These are phyloP conservation scores for Conidiobolus incongruus DNA, from an alignment of 371 early-diverging fungal genomes.

Conservation along the genomic window DNA sequence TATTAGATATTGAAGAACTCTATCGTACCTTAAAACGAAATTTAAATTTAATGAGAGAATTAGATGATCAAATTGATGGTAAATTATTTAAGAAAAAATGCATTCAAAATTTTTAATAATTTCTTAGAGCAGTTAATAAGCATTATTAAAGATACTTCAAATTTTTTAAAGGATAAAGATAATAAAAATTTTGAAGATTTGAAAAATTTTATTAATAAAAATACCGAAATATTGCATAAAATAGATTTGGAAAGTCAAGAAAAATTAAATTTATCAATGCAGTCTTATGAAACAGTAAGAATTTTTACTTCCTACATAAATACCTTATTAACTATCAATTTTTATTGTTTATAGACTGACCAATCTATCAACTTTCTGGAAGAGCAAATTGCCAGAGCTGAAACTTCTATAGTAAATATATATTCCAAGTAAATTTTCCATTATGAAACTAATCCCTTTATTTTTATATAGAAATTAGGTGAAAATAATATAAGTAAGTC, in stretches of 20 bases:
- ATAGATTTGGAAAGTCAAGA: slow-evolving; percentile 40
- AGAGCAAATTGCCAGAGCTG: slow-evolving; percentile 67
- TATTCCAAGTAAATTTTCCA: slow-evolving; percentile 30
- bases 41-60: slow-evolving; percentile 70
- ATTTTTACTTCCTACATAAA: no score
- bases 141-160: neutral
- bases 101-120: neutral
- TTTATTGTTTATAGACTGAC: slow-evolving; percentile 36
- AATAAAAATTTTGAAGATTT: slow-evolving; percentile 31
- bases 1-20: slow-evolving; percentile 61
- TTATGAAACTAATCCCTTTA: slow-evolving; percentile 9
- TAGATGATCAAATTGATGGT: slow-evolving; percentile 73
- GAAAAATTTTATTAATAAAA: slow-evolving; percentile 24
- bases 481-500: neutral
- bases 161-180: slow-evolving; percentile 23
- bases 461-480: neutral
- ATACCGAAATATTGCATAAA: slow-evolving; percentile 18
- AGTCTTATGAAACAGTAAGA: slow-evolving; percentile 75
- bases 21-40: slow-evolving; percentile 75
- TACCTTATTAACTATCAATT: neutral
- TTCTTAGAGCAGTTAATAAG: neutral
- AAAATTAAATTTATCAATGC: slow-evolving; percentile 71
- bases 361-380: slow-evolving; percentile 76
- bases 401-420: slow-evolving; percentile 73
- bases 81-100: slow-evolving; percentile 3